Evolutionary conservation across 768 basidiomycete species (phyloP), one percentile per base, ranked within the genome.

Genomic region (Tylopilus cervinicoccineus): DNA sequence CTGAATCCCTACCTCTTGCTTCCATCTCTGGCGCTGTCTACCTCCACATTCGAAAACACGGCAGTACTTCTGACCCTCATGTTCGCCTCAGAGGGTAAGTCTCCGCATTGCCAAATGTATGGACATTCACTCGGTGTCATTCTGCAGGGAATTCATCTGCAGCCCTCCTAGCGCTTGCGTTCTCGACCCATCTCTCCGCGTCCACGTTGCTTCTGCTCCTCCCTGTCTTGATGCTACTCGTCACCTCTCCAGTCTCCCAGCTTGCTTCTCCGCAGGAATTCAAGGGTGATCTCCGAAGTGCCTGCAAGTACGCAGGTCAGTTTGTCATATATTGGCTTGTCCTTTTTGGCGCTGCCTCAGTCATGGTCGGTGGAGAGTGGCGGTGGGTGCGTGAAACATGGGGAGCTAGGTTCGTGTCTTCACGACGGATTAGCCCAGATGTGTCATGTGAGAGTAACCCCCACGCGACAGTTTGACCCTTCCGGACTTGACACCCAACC

Each of bases 401-500:
- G 91, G 88, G 90, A 14, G 83, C 88, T 43, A 84, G 79, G 93
- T 93, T 60, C 37, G 58, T 61, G 4, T 43, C 39, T 58, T 37
- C 36, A 3, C 36, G 12, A 37, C 7, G 20, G 26, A 5, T 42
- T 38, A 5, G 29, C 38, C 8, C n/a, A 33, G 37, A 39, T 43
- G 5, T 7, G 13, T n/a, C 23, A 6, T 37, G 33, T 19, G 32
- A 36, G 27, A 50, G 49, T 20, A 13, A 27, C 6, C 4, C 9
- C 37, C 17, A 6, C 7, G 8, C 55, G 26, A 42, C 45, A 97
- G 94, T 38, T 60, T 96, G 20, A 79, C 78, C 17, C 79, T 96
- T 9, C 87, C 88, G 2, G 94, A 96, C 63, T 69, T 98, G 53
- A 93, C 92, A 9, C 95, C 96, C 0, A 98, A 94, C 57, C 82